Evolutionary conservation across 176 grass and related monocot genomes (phyloP).

Genomic region (sorghum (Sorghum bicolor)): Sorghum_bicolor_NCBIv3 NC_012870.2:3318001-3318500

Average conservation of each 20-base stretch:
- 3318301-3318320: conserved; percentile 64
- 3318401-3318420: conserved; percentile 38
- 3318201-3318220: conserved; percentile 74
- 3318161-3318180: conserved; percentile 75
- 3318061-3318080: conserved; percentile 51
- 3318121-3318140: conserved; percentile 61
- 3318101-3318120: conserved; percentile 56
- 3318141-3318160: conserved; percentile 71
- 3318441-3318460: conserved; percentile 18
- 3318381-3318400: conserved; percentile 59
- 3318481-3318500: conserved; percentile 25
- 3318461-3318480: conserved; percentile 21
- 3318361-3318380: conserved; percentile 61
- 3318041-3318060: conserved; percentile 47
- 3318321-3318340: conserved; percentile 70
- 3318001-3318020: conserved; percentile 66
- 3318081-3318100: background rate
- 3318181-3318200: conserved; percentile 69
- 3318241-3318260: conserved; percentile 84
- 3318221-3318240: conserved; percentile 52
- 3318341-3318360: conserved; percentile 57
- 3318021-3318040: conserved; percentile 61
- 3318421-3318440: background rate
- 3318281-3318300: conserved; percentile 66
- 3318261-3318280: conserved; percentile 84